phyloP scores from a whole-genome alignment of 2,329 filamentous ascomycete genomes.

The Botryotinia calthae region DNA sequence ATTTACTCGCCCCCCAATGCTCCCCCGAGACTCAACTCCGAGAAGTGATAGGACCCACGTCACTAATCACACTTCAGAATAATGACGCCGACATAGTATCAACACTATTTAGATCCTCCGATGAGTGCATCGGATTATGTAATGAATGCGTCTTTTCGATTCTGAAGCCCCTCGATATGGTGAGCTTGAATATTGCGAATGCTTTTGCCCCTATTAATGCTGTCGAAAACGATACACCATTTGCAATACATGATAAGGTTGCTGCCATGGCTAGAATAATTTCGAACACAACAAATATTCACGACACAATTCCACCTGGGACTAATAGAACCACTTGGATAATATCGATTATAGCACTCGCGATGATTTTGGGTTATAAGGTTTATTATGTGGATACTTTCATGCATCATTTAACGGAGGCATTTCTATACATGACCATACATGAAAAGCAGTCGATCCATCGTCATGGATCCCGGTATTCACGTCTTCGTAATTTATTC shows the following conservation, averaged over 20 bases:
- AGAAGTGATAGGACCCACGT: not conserved
- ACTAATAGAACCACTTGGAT: no score
- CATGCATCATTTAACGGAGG: not conserved
- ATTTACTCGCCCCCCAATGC: no score
- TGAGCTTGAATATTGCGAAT: not conserved
- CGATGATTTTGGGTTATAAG: no score
- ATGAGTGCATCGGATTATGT: not conserved
- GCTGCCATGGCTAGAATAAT: not conserved
- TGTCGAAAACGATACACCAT: not conserved
- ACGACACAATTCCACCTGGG: fast-evolving
- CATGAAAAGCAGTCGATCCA: no score
- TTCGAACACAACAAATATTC: not conserved
- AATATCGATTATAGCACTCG: no score
- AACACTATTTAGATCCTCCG: not conserved
- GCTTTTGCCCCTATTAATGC: not conserved
- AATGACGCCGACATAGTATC: not conserved
- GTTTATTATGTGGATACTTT: not conserved
- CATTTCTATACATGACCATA: not conserved
- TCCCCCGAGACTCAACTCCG: no score
- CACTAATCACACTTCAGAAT: not conserved
- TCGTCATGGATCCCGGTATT: fast-evolving
- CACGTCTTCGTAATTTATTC: fast-evolving
- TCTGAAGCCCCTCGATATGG: not conserved
- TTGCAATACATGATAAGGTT: not conserved
- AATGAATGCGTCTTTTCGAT: not conserved